Percentiles rank a stretch among this genome's conserved stretches.
Evolutionary conservation across 2,329 filamentous ascomycete genomes (phyloP).

Genomic region (Colletotrichum lupini): DNA sequence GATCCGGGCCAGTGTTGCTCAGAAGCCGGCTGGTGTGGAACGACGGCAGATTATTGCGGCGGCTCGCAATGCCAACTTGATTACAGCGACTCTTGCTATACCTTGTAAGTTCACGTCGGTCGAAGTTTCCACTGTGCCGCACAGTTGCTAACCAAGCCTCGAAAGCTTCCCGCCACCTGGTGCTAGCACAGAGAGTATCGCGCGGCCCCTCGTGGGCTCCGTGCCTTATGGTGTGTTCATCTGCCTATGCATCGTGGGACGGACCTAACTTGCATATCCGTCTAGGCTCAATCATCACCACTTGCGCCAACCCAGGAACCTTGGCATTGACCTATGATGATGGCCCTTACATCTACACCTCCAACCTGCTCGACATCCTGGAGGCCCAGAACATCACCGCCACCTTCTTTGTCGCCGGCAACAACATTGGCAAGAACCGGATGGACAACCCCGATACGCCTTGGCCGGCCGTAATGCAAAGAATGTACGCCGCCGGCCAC

Average conservation of each 20-base stretch:
- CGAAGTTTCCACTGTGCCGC: neutral
- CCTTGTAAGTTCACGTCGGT: constrained; percentile 47
- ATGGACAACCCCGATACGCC: constrained; percentile 50
- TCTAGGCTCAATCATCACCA: constrained; percentile 48
- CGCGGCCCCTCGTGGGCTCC: constrained; percentile 45
- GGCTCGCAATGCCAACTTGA: constrained; percentile 52
- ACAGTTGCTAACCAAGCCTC: neutral
- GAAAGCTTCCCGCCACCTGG: constrained; percentile 46
- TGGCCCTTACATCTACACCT: constrained; percentile 56
- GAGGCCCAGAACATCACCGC: constrained; percentile 46
- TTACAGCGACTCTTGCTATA: constrained; percentile 53
- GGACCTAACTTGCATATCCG: constrained; percentile 35
- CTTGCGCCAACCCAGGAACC: constrained; percentile 48
- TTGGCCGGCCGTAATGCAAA: constrained; percentile 51
- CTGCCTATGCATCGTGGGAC: constrained; percentile 26
- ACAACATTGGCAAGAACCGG: constrained; percentile 52
- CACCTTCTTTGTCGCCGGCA: constrained; percentile 56
- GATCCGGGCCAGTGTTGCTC: constrained; percentile 48
- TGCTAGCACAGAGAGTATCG: constrained; percentile 43
- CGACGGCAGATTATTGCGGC: constrained; percentile 46
- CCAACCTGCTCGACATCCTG: constrained; percentile 52
- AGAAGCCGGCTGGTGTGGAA: constrained; percentile 51
- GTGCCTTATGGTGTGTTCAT: constrained; percentile 52
- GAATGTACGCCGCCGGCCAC: constrained; percentile 55
- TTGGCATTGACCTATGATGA: constrained; percentile 61